Evolutionary conservation across 306 rosid species (phyloP), one percentile per base, ranked within the genome.

Genomic region (Fagus sylvatica): DNA sequence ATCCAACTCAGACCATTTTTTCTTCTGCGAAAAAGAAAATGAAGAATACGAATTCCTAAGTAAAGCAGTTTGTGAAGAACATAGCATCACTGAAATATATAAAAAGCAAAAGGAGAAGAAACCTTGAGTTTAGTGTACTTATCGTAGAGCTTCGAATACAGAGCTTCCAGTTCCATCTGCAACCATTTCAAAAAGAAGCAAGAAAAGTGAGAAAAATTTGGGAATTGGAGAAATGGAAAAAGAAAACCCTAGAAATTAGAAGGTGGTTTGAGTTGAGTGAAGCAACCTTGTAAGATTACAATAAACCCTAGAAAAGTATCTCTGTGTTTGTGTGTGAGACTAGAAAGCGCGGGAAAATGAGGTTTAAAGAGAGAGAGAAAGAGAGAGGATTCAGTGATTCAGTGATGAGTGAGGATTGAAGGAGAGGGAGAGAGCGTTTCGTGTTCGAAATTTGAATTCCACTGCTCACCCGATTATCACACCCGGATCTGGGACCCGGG

Each of bases 101-200:
- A 34, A n/a, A 32, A 10, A 19, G 9, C 2, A 55, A 15, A n/a
- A 39, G n/a, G 22, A 6, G 76, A 43, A 76, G 7, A 48, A 39
- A 91, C 99, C 99, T 95, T 95, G 73, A 95, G 83, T 73, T 80
- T 83, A 56, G 79, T 74, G 89, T 89, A 95, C 85, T 86, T 91
- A 51, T 89, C 87, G 77, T 84, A 93, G 72, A 95, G 99, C 84
- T 95, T 95, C n/a, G 84, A 61, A 82, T 93, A 93, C 12, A 95
- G 90, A 65, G 87, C 74, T 82, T 89, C 98, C 92, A 91, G 73
- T 82, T 89, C 98, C 92, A 91, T 89, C 84, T 80, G 70, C 68
- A 22, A 62, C 59, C 48, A 53, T 22, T 22, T 22, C 28, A 82
- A 76, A 41, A 1, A n/a, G 28, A 57, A 56, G 7, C 57, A 53